These are phyloP conservation scores for Aspergillus arachidicola DNA, from an alignment of 2,329 filamentous ascomycete genomes.

Conservation along the genomic window DNA sequence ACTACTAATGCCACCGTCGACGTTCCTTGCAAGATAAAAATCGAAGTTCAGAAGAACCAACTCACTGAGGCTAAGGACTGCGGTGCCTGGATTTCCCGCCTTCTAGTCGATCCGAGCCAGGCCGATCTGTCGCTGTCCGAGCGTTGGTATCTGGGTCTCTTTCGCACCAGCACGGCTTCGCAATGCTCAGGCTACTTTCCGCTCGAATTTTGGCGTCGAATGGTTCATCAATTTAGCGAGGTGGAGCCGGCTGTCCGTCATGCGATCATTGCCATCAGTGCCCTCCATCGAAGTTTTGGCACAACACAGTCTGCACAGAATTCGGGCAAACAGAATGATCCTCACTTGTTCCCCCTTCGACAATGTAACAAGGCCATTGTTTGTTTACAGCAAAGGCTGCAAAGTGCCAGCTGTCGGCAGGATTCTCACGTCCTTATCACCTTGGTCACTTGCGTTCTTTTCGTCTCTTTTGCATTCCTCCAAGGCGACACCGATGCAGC, in stretches of 20 bases:
- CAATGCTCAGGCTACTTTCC: not conserved
- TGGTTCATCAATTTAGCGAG: constrained; percentile 24
- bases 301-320: not conserved
- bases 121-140: not conserved
- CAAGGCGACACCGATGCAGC: constrained; percentile 16
- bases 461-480: constrained; percentile 19
- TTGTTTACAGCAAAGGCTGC: not conserved
- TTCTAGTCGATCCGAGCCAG: not conserved
- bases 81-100: not conserved
- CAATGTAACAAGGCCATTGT: not conserved
- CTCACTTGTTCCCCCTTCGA: not conserved
- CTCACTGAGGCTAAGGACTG: not conserved
- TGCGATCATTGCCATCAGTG: constrained; percentile 28
- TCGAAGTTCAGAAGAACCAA: not conserved
- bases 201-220: constrained; percentile 19
- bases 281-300: constrained; percentile 27
- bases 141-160: not conserved
- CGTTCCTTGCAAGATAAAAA: not conserved
- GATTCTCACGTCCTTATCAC: constrained; percentile 14
- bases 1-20: not conserved
- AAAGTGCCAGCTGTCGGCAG: not conserved
- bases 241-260: constrained; percentile 26
- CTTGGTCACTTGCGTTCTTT: constrained; percentile 19
- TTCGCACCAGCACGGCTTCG: not conserved
- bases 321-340: not conserved